phyloP scores from a whole-genome alignment of 208 protist genomes.

The Angomonas deanei region DNA sequence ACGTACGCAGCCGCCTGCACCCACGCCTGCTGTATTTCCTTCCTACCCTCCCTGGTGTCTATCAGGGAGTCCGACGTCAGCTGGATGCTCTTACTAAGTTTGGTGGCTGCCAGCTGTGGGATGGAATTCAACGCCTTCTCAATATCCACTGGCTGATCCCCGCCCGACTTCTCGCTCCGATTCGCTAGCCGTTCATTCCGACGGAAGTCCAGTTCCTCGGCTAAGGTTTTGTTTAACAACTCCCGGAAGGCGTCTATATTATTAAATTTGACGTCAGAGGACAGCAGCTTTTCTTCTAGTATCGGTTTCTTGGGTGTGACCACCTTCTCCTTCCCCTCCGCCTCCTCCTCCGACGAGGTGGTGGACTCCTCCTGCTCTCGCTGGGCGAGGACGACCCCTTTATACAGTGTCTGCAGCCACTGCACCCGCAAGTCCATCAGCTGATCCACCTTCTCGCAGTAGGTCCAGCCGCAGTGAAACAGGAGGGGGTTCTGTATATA shows the following conservation, averaged over 20 bases:
- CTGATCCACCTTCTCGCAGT: constrained; percentile 47
- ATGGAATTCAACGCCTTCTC: too few species aligned
- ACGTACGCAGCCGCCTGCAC: constrained; percentile 22
- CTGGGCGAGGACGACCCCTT: neutral
- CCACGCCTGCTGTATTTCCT: constrained; percentile 27
- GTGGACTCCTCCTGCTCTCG: neutral
- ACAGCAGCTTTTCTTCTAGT: neutral
- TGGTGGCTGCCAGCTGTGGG: too few species aligned
- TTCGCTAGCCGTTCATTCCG: constrained; percentile 25
- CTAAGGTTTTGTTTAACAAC: constrained; percentile 46
- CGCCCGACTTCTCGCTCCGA: too few species aligned
- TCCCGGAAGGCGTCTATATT: constrained; percentile 8
- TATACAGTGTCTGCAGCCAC: constrained; percentile 41
- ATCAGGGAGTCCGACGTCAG: constrained; percentile 1
- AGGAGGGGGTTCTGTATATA: constrained; percentile 67
- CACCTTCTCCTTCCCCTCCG: neutral
- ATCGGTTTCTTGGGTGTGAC: neutral
- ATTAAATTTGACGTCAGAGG: neutral
- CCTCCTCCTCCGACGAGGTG: neutral
- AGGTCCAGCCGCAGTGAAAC: constrained; percentile 54
- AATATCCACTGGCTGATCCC: too few species aligned
- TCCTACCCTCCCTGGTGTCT: neutral
- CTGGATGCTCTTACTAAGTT: too few species aligned
- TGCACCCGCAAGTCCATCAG: constrained; percentile 39
- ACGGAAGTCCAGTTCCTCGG: constrained; percentile 42